Percentiles rank a stretch among this genome's conserved stretches.
Evolutionary conservation across 2,329 filamentous ascomycete genomes (phyloP).

Genomic region (Fusarium sp.): DNA sequence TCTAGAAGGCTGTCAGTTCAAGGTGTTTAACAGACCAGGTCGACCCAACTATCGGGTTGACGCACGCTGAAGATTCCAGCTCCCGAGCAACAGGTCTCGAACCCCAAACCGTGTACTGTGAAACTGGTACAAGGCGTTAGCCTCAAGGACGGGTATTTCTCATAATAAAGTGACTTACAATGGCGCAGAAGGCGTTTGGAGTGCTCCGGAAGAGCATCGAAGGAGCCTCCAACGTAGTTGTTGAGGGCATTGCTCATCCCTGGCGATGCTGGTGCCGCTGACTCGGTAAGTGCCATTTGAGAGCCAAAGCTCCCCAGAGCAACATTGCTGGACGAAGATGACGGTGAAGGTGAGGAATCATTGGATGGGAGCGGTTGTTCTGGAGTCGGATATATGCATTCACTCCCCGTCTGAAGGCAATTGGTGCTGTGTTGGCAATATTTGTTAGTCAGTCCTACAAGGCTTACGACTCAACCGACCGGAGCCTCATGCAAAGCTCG

Average conservation of each 20-base stretch:
- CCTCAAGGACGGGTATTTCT: background rate
- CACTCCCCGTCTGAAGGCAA: conserved; percentile 59
- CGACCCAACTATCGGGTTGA: conserved; percentile 14
- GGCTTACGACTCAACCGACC: conserved; percentile 11
- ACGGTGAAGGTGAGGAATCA: conserved; percentile 38
- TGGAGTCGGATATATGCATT: conserved; percentile 53
- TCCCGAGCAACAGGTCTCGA: conserved; percentile 54
- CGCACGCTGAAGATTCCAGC: conserved; percentile 48
- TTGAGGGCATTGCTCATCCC: conserved; percentile 40
- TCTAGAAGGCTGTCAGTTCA: conserved; percentile 45
- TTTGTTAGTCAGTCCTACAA: conserved; percentile 36
- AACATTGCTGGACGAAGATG: conserved; percentile 34
- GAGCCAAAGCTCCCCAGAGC: conserved; percentile 16
- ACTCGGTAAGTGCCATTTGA: conserved; percentile 32
- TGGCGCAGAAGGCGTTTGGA: conserved; percentile 48
- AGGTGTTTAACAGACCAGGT: background rate
- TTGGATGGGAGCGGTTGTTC: conserved; percentile 43
- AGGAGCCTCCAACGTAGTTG: conserved; percentile 49
- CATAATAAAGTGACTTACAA: conserved; percentile 36
- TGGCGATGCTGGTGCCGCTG: conserved; percentile 26
- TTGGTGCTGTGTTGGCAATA: conserved; percentile 53
- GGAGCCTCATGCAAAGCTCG: conserved; percentile 39
- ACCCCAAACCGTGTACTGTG: conserved; percentile 56
- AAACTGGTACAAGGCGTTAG: conserved; percentile 49
- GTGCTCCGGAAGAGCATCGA: conserved; percentile 47